phyloP scores from a whole-genome alignment of 2,329 filamentous ascomycete species.

The Calonectria hawksworthii region DNA sequence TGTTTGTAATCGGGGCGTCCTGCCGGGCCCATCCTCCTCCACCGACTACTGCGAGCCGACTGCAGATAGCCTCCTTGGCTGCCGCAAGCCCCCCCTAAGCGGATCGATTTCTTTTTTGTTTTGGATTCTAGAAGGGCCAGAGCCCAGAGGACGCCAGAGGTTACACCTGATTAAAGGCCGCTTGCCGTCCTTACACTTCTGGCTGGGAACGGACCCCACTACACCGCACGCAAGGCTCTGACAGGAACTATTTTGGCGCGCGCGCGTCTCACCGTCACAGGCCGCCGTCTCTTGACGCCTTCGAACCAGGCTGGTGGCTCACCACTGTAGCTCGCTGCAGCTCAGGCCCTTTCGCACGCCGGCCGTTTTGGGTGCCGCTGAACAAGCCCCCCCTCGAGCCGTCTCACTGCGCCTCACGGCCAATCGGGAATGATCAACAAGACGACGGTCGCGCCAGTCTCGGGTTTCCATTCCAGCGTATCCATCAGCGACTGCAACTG shows the following conservation, averaged over 20 bases:
- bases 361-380: conserved; percentile 27
- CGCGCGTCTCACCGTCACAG: conserved; percentile 27
- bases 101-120: background rate
- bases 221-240: conserved; percentile 2
- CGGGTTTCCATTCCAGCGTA: conserved; percentile 40
- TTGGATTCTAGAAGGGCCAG: conserved; percentile 18
- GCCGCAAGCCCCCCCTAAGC: conserved; percentile 20
- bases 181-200: background rate
- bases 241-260: conserved; percentile 22
- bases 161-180: background rate
- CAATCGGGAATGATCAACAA: conserved; percentile 45
- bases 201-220: conserved; percentile 9
- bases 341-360: conserved; percentile 14
- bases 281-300: conserved; percentile 9
- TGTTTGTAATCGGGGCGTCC: conserved; percentile 8
- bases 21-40: conserved; percentile 5
- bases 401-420: conserved; percentile 15
- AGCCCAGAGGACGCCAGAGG: background rate
- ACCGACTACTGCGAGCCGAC: conserved; percentile 16
- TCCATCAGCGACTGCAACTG: conserved; percentile 19
- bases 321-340: conserved; percentile 5
- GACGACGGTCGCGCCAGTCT: conserved; percentile 39
- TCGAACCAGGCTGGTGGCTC: background rate
- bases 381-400: conserved; percentile 19
- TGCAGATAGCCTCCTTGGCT: conserved; percentile 18